Conservation (phyloP, 768 basidiomycete genomes). For the Auriscalpium microsporum region DNA sequence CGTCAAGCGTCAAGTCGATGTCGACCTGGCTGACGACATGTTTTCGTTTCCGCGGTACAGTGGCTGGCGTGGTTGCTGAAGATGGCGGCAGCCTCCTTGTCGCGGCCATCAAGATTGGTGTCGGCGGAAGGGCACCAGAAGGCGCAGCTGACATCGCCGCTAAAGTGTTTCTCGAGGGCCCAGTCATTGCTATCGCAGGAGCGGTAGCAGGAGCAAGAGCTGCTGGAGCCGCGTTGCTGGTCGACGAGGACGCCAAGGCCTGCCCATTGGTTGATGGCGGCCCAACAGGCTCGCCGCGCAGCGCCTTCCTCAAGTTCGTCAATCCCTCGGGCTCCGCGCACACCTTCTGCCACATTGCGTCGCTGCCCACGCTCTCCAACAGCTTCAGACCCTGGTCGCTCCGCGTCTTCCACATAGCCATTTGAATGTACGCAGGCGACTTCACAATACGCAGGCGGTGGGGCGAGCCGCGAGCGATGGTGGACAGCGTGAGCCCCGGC, state of each 20-base stretch:
- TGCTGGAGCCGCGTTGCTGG: not conserved
- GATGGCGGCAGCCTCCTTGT: not conserved
- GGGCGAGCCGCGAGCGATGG: not conserved
- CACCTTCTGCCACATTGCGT: not conserved
- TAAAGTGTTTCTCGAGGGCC: not conserved
- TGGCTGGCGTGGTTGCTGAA: not conserved
- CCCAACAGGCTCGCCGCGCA: not conserved
- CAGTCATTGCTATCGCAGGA: not conserved
- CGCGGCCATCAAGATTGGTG: not conserved
- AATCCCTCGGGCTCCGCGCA: not conserved
- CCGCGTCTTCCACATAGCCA: not conserved
- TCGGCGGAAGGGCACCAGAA: too few species aligned
- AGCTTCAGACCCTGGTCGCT: not conserved
- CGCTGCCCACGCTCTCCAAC: not conserved
- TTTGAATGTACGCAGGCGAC: not conserved
- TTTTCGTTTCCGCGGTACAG: not conserved
- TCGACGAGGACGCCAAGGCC: not conserved
- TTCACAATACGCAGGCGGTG: not conserved
- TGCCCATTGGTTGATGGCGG: not conserved
- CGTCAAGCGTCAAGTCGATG: not conserved
- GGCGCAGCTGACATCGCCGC: too few species aligned
- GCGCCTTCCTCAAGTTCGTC: not conserved
- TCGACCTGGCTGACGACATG: not conserved
- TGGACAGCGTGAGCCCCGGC: not conserved
- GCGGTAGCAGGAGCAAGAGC: not conserved